Percentiles rank a stretch among this genome's conserved stretches.
These are phyloP conservation scores for Citrus australasica DNA, from an alignment of 345 rosid genomes.

Conservation along the genomic window DNA sequence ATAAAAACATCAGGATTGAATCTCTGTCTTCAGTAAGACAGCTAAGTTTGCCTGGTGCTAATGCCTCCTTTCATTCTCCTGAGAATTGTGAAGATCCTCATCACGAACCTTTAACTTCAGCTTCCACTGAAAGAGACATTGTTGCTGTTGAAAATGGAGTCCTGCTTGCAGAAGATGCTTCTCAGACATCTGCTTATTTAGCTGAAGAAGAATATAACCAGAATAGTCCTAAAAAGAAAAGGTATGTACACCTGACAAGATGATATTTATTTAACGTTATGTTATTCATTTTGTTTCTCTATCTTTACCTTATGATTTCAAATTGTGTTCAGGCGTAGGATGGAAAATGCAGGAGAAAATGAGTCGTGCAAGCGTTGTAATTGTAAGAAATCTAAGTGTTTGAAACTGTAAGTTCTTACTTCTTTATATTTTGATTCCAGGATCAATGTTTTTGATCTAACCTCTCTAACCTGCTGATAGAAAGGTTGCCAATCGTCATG, in stretches of 20 bases:
- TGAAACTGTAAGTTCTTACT: constrained; percentile 81
- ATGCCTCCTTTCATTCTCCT: constrained; percentile 36
- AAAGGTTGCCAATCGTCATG: background rate
- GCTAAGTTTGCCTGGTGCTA: constrained; percentile 36
- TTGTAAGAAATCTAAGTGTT: constrained; percentile 92
- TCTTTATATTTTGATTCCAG: background rate
- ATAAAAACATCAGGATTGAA: constrained; percentile 37
- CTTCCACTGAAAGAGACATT: constrained; percentile 32
- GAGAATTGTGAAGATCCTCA: constrained; percentile 33
- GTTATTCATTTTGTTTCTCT: background rate
- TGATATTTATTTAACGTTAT: background rate
- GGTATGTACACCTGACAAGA: constrained; percentile 30
- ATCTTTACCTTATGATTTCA: background rate
- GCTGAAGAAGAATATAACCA: constrained; percentile 53
- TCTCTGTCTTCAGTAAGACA: constrained; percentile 38
- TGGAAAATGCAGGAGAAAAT: constrained; percentile 58
- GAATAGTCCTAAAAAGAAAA: constrained; percentile 82
- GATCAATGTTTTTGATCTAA: background rate
- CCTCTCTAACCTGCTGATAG: background rate
- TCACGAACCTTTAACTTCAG: constrained; percentile 37
- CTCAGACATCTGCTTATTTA: constrained; percentile 37
- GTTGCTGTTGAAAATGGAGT: constrained; percentile 35
- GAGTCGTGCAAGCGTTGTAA: constrained; percentile 90
- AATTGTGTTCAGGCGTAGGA: constrained; percentile 49
- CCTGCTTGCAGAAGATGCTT: constrained; percentile 45